Conservation (phyloP, 371 early-diverging fungal species). For the Circinella minor region DNA sequence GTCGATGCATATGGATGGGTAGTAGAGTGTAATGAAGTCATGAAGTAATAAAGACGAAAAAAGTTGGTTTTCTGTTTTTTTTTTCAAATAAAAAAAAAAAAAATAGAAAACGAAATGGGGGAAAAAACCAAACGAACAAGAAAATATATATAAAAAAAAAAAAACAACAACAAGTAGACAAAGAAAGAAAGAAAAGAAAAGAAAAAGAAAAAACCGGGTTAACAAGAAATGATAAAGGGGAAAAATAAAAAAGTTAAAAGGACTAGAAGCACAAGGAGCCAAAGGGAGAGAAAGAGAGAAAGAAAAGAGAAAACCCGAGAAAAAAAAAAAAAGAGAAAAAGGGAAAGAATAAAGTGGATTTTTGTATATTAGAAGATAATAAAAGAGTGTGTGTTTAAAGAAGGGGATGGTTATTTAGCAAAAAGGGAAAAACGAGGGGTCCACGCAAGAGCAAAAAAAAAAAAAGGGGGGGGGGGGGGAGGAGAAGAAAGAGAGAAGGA, state of each 20-base stretch:
- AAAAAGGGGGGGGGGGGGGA: too few species aligned
- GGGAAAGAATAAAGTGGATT: background rate
- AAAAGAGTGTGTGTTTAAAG: background rate
- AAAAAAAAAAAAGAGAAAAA: background rate
- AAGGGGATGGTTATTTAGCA: slow-evolving; percentile 3
- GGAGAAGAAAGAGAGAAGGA: too few species aligned
- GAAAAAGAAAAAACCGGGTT: background rate
- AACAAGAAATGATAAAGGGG: background rate
- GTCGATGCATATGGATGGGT: slow-evolving; percentile 14
- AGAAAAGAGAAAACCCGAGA: slow-evolving; percentile 2
- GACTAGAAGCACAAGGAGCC: slow-evolving; percentile 1
- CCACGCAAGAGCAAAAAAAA: too few species aligned
- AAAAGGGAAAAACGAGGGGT: slow-evolving; percentile 12
- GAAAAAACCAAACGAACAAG: background rate
- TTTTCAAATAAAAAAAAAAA: slow-evolving; percentile 6
- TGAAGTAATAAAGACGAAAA: slow-evolving; percentile 8
- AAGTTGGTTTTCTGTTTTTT: background rate
- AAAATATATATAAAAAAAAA: too few species aligned
- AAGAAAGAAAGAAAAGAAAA: slow-evolving; percentile 9
- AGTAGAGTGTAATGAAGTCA: slow-evolving; percentile 28
- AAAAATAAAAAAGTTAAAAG: background rate
- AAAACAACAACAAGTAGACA: background rate
- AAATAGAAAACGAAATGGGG: background rate
- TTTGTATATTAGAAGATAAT: background rate
- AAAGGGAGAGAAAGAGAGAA: slow-evolving; percentile 2